phyloP scores from a whole-genome alignment of 2,329 filamentous ascomycete species.

The Basipetospora chlamydospora region DNA sequence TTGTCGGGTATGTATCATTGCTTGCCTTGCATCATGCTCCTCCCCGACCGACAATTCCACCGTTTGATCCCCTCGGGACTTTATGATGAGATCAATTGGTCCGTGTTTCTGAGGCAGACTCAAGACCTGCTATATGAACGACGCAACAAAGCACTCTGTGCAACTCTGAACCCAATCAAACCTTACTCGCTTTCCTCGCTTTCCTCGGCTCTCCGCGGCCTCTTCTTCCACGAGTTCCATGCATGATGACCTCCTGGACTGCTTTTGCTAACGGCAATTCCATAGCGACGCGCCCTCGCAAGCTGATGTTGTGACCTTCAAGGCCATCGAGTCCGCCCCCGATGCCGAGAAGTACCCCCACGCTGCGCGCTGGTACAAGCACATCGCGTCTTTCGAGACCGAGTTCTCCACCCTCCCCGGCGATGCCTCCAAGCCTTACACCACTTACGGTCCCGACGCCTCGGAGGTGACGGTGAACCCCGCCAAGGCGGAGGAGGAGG shows the following conservation, averaged over 20 bases:
- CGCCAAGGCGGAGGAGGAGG: slow-evolving; percentile 50
- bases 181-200: neutral
- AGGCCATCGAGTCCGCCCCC: slow-evolving; percentile 65
- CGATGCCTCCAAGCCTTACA: slow-evolving; percentile 79
- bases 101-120: slow-evolving; percentile 88
- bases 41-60: slow-evolving; percentile 1
- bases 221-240: too few relatives aligned
- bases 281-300: slow-evolving; percentile 56
- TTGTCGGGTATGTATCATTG: slow-evolving; percentile 58
- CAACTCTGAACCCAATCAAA: slow-evolving; percentile 48
- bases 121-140: slow-evolving; percentile 79
- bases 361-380: slow-evolving; percentile 97
- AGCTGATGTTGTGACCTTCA: slow-evolving; percentile 92
- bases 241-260: too few relatives aligned
- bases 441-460: slow-evolving; percentile 78
- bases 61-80: slow-evolving; percentile 2
- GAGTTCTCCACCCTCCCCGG: slow-evolving; percentile 86
- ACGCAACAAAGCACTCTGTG: slow-evolving; percentile 54
- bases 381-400: slow-evolving; percentile 82
- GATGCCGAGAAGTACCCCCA: slow-evolving; percentile 79
- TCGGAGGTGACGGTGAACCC: slow-evolving; percentile 69
- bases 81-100: slow-evolving; percentile 74
- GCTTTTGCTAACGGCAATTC: slow-evolving; percentile 6
- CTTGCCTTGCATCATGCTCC: slow-evolving; percentile 7
- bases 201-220: too few relatives aligned